Evolutionary conservation across 1,139 yeast species (phyloP).

Genomic region (Yamadazyma oceani): DNA sequence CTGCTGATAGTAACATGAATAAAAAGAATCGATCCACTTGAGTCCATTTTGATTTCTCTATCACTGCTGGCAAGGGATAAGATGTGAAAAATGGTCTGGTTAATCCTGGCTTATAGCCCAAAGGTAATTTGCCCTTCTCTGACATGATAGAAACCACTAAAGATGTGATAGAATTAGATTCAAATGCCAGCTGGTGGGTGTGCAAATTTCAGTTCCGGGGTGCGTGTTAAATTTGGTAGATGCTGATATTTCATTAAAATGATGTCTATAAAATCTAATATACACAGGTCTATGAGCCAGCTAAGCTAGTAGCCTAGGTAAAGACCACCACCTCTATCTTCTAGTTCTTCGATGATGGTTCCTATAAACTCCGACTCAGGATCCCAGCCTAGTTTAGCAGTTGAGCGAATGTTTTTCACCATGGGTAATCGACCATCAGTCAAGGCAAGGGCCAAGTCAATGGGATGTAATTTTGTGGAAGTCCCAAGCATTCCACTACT

Average conservation of each 20-base stretch:
- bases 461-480: slow-evolving; percentile 77
- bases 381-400: slow-evolving; percentile 87
- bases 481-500: slow-evolving; percentile 91
- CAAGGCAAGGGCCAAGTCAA: slow-evolving; percentile 82
- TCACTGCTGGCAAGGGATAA: slow-evolving; percentile 7
- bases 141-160: background rate
- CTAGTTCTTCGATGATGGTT: slow-evolving; percentile 38
- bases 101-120: slow-evolving; percentile 23
- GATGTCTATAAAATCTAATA: background rate
- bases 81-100: slow-evolving; percentile 16
- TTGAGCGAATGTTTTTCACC: slow-evolving; percentile 62
- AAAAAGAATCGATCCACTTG: slow-evolving; percentile 23
- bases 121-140: slow-evolving; percentile 14
- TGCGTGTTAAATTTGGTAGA: no score
- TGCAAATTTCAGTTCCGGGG: no score
- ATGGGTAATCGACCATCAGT: slow-evolving; percentile 74
- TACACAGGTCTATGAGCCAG: no score
- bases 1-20: slow-evolving; percentile 21
- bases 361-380: slow-evolving; percentile 66
- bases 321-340: slow-evolving; percentile 44
- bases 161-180: no score
- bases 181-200: no score
- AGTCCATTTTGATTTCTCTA: slow-evolving; percentile 5
- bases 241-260: no score
- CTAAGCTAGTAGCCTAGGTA: slow-evolving; percentile 44